Base-by-base conservation (phyloP, 306 rosid species). In the Cucumis hystrix region DNA sequence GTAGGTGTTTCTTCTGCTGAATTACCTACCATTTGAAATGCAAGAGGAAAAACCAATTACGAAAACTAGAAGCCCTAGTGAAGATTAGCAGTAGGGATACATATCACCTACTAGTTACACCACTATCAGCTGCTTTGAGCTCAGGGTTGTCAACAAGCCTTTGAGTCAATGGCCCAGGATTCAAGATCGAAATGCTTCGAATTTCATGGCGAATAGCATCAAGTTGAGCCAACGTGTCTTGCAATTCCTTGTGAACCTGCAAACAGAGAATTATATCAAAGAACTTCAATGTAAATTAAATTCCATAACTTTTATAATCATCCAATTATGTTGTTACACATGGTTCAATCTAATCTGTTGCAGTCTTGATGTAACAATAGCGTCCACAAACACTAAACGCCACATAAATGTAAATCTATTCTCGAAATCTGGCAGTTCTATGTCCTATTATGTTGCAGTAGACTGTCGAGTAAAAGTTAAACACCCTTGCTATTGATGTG, bases 191-290 rank as follows among this genome's bases (percentile, higher is more conserved):
- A 41, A 90, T 59, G 58, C 90, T 87, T 79, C 93, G 87, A 20
- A 94, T 87, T 83, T 92, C 98, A 81, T 90, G 83, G 68, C 89
- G 92, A 85, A 94, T 92, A 33, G 96, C 93, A 69, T 94, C 97
- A 52, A 94, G 79, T 63, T 94, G 97, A 8, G 97, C 82, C 81
- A 91, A 83, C 39, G 96, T 85, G 61, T 92, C 98, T 79, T 90
- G 97, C 64, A 94, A 90, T 79, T 94, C 97, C 76, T 92, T 87
- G 80, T 94, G 96, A 83, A 94, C 93, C 96, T 91, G 80, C 45
- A 66, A 28, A 77, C 52, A 61, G 60, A 11, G 33, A 35, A 55
- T 57, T 20, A 56, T 52, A 30, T 33, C 35, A 52, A 52, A 74
- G 58, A 49, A 17, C 65, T 17, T 45, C 30, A 25, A 18, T 9